Evolutionary conservation across 73 alveolate species (phyloP).

Genomic region (Paraurostyla sp.): DNA sequence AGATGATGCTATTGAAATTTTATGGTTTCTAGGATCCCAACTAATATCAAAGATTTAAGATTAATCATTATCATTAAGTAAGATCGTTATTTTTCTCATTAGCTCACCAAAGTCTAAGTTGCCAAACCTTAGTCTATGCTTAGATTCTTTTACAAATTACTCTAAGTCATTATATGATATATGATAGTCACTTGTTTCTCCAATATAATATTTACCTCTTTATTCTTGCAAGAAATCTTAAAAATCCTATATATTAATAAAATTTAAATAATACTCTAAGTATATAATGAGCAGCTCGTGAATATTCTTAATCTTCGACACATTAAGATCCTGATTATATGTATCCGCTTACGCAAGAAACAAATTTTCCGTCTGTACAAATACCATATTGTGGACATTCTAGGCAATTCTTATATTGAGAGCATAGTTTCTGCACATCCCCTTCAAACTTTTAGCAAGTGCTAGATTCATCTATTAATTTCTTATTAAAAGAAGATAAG

Average conservation of each 20-base stretch:
- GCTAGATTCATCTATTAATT: background rate
- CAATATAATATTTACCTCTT: background rate
- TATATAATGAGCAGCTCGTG: background rate
- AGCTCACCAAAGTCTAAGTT: background rate
- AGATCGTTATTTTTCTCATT: background rate
- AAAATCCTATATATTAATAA: background rate
- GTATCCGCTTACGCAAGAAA: background rate
- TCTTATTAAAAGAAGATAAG: background rate
- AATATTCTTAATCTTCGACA: background rate
- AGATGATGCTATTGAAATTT: background rate
- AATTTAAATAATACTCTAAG: background rate
- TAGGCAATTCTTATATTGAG: background rate
- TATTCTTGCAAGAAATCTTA: background rate
- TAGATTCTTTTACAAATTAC: background rate
- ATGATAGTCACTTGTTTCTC: background rate
- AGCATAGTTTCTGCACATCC: background rate
- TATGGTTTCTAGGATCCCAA: slow-evolving; percentile 10
- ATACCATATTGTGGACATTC: slow-evolving; percentile 30
- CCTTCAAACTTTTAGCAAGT: background rate
- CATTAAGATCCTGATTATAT: background rate
- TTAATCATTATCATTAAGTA: background rate
- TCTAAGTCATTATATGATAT: background rate
- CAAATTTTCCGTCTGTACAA: slow-evolving; percentile 21
- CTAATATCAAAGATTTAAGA: background rate
- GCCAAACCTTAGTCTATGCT: background rate